Conservation (phyloP, 2,329 filamentous ascomycete genomes). For the Chaetomium olivaceum region DNA sequence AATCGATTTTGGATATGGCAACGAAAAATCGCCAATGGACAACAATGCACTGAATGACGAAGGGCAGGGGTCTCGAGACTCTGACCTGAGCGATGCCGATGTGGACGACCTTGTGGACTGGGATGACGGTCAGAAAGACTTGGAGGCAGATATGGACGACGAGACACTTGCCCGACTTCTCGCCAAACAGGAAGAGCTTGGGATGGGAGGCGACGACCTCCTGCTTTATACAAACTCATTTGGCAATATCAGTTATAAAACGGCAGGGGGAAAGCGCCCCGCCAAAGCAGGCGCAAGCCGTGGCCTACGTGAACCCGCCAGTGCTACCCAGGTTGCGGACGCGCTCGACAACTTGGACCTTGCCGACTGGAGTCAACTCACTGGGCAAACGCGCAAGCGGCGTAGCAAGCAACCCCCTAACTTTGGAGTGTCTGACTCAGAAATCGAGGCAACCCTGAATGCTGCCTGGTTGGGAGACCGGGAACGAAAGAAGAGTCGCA, state of each 20-base stretch:
- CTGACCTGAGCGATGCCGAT: conserved; percentile 19
- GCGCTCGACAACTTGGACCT: conserved; percentile 73
- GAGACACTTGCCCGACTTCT: conserved; percentile 63
- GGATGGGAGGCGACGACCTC: conserved; percentile 59
- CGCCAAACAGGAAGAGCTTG: conserved; percentile 63
- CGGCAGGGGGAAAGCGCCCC: conserved; percentile 1
- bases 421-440: conserved; percentile 64
- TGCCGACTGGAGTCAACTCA: conserved; percentile 77
- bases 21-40: conserved; percentile 43
- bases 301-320: conserved; percentile 38
- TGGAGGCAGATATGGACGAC: conserved; percentile 63
- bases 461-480: conserved; percentile 67
- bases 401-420: conserved; percentile 44
- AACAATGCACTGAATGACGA: conserved; percentile 39
- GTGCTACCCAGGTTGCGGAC: conserved; percentile 47
- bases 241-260: conserved; percentile 34
- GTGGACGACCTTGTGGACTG: conserved; percentile 30
- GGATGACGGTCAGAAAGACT: conserved; percentile 43
- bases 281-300: conserved; percentile 29
- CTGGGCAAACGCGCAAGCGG: conserved; percentile 45
- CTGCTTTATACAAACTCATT: conserved; percentile 56
- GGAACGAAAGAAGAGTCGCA: conserved; percentile 68
- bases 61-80: neutral
- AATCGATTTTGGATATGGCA: conserved; percentile 35
- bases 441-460: conserved; percentile 62